A percentile compares a stretch with the other conserved stretches of the same genome.
Conservation (phyloP, 768 basidiomycete species). For the Boletus subparvulus region DNA sequence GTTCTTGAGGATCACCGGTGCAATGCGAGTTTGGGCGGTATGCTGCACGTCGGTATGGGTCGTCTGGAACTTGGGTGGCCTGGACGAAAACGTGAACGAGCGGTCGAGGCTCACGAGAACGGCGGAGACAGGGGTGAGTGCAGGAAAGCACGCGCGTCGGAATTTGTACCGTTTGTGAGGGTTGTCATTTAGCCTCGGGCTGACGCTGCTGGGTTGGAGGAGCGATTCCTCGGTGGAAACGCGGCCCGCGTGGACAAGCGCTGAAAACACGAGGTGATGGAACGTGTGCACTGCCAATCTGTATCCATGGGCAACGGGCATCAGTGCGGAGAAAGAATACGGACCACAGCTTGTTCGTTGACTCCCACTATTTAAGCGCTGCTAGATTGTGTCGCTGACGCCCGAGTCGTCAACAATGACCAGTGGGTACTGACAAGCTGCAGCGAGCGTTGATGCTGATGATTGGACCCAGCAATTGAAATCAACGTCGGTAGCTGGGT, state of each 20-base stretch:
- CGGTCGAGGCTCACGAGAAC: conserved; percentile 19
- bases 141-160: background rate
- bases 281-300: too few species aligned
- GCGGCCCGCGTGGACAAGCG: too few species aligned
- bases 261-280: too few species aligned
- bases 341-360: background rate
- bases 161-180: conserved; percentile 11
- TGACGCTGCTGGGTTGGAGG: background rate
- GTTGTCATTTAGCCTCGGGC: conserved; percentile 17
- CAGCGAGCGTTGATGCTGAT: background rate
- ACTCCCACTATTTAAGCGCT: background rate
- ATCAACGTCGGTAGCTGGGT: background rate
- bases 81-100: conserved; percentile 15
- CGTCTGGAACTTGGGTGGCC: too few species aligned
- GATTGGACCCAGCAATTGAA: background rate
- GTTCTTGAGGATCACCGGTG: too few species aligned
- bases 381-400: background rate
- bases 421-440: background rate
- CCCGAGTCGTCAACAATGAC: background rate
- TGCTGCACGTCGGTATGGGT: too few species aligned
- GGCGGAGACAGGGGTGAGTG: background rate
- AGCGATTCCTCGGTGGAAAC: too few species aligned
- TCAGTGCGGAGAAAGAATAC: too few species aligned
- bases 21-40: too few species aligned
- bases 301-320: too few species aligned